A percentile compares a stretch with the other conserved stretches of the same genome.
These are phyloP conservation scores for Serendipita sp. DNA, from an alignment of 768 basidiomycete species.

Conservation along the genomic window DNA sequence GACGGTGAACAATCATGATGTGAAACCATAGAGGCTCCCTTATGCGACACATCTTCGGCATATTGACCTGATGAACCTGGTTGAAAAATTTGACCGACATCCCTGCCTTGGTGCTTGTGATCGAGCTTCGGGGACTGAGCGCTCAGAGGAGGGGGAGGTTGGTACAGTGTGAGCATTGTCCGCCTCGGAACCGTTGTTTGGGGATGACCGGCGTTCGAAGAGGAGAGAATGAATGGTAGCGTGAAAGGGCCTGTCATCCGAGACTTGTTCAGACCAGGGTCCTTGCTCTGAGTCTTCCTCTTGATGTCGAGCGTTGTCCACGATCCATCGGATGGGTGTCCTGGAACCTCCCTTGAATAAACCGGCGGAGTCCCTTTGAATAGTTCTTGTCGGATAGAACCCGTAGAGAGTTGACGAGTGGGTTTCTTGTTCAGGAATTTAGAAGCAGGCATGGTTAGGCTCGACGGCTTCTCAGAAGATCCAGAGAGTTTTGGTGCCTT, in stretches of 20 bases:
- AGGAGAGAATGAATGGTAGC: background rate
- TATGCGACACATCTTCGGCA: too few species aligned
- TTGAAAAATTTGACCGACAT: too few species aligned
- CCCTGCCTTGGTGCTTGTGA: too few species aligned
- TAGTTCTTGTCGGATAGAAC: background rate
- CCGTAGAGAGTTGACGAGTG: background rate
- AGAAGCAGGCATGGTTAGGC: background rate
- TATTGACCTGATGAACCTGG: too few species aligned
- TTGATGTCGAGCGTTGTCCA: background rate
- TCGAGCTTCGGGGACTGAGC: too few species aligned
- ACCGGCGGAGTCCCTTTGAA: background rate
- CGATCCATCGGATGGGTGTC: too few species aligned
- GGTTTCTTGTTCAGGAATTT: background rate
- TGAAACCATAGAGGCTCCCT: too few species aligned
- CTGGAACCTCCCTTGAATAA: background rate
- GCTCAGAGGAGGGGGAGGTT: background rate
- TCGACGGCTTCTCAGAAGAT: background rate
- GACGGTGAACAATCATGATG: too few species aligned
- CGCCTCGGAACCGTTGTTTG: background rate
- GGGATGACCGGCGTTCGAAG: background rate
- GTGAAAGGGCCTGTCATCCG: background rate
- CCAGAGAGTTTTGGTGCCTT: background rate
- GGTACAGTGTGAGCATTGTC: background rate
- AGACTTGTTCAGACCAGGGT: background rate
- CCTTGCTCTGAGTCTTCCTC: background rate